Evolutionary conservation across 1,139 yeast genomes (phyloP).

Genomic region (Blastobotrys capitulatus): DNA sequence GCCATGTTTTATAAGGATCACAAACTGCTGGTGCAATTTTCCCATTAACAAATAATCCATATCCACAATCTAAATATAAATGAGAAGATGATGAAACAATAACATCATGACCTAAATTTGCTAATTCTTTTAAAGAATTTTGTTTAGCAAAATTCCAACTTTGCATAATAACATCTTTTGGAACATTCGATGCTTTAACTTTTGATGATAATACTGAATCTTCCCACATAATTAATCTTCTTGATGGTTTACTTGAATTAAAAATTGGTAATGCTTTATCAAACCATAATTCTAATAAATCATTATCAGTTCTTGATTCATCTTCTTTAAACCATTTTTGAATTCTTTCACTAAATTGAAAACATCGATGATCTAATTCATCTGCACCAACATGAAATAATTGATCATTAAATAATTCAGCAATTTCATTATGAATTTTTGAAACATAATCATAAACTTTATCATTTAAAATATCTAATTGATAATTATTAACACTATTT

Average conservation of each 20-base stretch:
- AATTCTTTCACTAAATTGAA: conserved; percentile 30
- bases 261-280: conserved; percentile 38
- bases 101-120: conserved; percentile 41
- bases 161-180: conserved; percentile 37
- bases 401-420: conserved; percentile 36
- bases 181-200: conserved; percentile 22
- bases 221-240: conserved; percentile 43
- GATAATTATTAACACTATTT: conserved; percentile 15
- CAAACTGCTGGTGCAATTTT: conserved; percentile 41
- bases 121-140: conserved; percentile 31
- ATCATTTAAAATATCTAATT: conserved; percentile 17
- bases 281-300: conserved; percentile 38
- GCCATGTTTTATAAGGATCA: conserved; percentile 46
- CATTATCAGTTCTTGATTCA: conserved; percentile 28
- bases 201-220: conserved; percentile 33
- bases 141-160: conserved; percentile 35
- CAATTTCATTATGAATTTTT: conserved; percentile 27
- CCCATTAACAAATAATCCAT: conserved; percentile 40
- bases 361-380: conserved; percentile 39
- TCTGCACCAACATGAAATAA: conserved; percentile 45
- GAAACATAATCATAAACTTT: conserved; percentile 15
- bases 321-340: conserved; percentile 31
- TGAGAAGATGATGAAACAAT: conserved; percentile 39
- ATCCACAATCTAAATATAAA: conserved; percentile 46
- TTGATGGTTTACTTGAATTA: conserved; percentile 17